A percentile compares a stretch with the other conserved stretches of the same genome.
phyloP scores from a whole-genome alignment of 768 basidiomycete species.

The Russula lepida region DNA sequence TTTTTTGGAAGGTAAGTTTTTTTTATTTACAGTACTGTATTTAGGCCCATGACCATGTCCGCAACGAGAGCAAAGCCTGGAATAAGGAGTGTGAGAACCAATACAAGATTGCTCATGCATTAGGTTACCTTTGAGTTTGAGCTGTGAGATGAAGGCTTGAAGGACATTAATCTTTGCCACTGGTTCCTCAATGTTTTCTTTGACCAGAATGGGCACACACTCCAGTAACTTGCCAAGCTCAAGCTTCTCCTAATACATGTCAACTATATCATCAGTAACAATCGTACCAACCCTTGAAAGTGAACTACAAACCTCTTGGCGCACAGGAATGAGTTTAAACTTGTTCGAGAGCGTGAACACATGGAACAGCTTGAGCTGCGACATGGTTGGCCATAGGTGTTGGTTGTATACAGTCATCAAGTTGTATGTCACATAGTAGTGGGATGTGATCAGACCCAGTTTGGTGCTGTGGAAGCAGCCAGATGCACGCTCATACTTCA shows the following conservation, averaged over 20 bases:
- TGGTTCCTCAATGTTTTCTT: slow-evolving; percentile 93
- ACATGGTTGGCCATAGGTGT: slow-evolving; percentile 82
- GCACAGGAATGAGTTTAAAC: slow-evolving; percentile 86
- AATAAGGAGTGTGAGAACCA: not conserved
- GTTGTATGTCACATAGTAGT: slow-evolving; percentile 91
- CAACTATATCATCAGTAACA: not conserved
- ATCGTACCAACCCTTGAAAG: slow-evolving; percentile 3
- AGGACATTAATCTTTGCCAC: slow-evolving; percentile 97
- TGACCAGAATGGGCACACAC: slow-evolving; percentile 93
- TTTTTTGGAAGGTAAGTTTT: too few species aligned
- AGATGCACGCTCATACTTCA: slow-evolving; percentile 86
- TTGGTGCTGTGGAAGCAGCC: slow-evolving; percentile 92
- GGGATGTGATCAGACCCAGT: slow-evolving; percentile 86
- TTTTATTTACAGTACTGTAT: too few species aligned
- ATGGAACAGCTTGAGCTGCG: slow-evolving; percentile 82
- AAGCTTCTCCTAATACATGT: slow-evolving; percentile 56
- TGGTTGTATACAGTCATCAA: slow-evolving; percentile 98
- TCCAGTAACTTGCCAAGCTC: slow-evolving; percentile 87
- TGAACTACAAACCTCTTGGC: slow-evolving; percentile 44
- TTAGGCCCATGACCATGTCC: too few species aligned
- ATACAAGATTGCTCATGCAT: not conserved
- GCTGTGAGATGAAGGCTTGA: slow-evolving; percentile 88
- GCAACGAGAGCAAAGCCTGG: slow-evolving; percentile 76
- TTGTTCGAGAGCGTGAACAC: slow-evolving; percentile 94
- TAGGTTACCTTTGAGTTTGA: slow-evolving; percentile 74